Percentiles rank a stretch among this genome's conserved stretches.
Conservation (phyloP, 495 filamentous ascomycete genomes). For the Penicillium angulare region DNA sequence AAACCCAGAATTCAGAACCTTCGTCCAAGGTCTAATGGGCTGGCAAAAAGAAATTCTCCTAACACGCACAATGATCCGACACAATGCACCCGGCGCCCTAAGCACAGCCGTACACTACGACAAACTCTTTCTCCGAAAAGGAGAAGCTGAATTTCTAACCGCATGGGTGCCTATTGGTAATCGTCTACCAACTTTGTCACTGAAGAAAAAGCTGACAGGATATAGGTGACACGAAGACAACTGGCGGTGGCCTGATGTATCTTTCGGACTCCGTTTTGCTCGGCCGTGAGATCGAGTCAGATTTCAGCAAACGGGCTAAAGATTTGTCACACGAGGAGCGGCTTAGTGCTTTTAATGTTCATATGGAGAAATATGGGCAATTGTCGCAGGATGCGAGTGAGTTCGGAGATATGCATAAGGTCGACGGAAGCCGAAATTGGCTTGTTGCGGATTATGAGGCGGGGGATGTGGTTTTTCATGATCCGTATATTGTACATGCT, state of each 20-base stretch:
- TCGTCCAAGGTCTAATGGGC: background rate
- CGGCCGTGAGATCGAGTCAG: background rate
- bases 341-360: background rate
- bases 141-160: conserved; percentile 1
- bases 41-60: background rate
- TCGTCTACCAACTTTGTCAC: background rate
- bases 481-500: background rate
- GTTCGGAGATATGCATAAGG: background rate
- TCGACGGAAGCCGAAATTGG: background rate
- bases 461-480: conserved; percentile 1
- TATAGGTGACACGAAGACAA: background rate
- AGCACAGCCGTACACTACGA: conserved; percentile 3
- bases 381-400: background rate
- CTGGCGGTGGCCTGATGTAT: conserved; percentile 4
- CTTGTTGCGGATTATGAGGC: conserved; percentile 4
- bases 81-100: background rate
- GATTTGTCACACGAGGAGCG: background rate
- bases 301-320: background rate
- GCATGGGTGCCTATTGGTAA: conserved; percentile 5
- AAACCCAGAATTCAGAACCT: background rate
- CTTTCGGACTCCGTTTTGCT: background rate
- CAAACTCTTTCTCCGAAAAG: conserved; percentile 1
- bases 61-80: background rate
- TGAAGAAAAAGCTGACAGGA: background rate
- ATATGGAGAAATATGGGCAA: background rate